Base-by-base conservation (phyloP, 1,139 yeast genomes). In the Lodderomyces margitis region DNA sequence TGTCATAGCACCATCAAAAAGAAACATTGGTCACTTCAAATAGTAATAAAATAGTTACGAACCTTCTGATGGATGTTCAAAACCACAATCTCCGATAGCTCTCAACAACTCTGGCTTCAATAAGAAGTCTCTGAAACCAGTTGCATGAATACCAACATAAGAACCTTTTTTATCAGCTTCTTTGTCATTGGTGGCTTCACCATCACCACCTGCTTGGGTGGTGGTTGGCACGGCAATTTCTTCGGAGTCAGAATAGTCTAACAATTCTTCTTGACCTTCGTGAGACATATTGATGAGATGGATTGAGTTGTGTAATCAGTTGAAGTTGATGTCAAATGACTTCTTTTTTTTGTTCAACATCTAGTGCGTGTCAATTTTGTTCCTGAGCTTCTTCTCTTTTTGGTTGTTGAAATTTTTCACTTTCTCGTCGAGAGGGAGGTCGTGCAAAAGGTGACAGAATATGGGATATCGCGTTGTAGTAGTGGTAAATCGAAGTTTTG, bases 31-130 rank as follows among this genome's bases (percentile, higher is more conserved):
- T 34, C 36, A 21, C 28, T 34, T 34, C 32, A 28, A 9, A 27
- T 12, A 5, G n/a, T 28, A 11, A 17, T 21, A 20, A 30, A 21
- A 28, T 17, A 37, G 30, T 63, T 68, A 83, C 91, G 79, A 71
- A 85, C 92, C 95, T 83, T 92, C 98, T 51, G 97, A 89, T 54
- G 98, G 98, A 75, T 92, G 98, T 75, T 92, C 98, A 64, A 92
- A 92, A 77, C 98, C 98, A 76, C 97, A 89, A 70, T 92, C 98
- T 56, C 92, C 95, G 63, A 92, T 92, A 52, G 98, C 98, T 71
- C 98, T 85, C 58, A 92, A 78, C 57, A 92, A 78, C 70, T 92
- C 98, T 21, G 98, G 97, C 74, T 92, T 92, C 67, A 92, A 79
- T 61, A 92, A 75, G 70, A 92, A 92, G 70, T 92, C 98, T 72